Percentiles rank a stretch among this genome's conserved stretches.
These are phyloP conservation scores for Carpinus fangiana DNA, from an alignment of 306 rosid genomes.

Conservation along the genomic window DNA sequence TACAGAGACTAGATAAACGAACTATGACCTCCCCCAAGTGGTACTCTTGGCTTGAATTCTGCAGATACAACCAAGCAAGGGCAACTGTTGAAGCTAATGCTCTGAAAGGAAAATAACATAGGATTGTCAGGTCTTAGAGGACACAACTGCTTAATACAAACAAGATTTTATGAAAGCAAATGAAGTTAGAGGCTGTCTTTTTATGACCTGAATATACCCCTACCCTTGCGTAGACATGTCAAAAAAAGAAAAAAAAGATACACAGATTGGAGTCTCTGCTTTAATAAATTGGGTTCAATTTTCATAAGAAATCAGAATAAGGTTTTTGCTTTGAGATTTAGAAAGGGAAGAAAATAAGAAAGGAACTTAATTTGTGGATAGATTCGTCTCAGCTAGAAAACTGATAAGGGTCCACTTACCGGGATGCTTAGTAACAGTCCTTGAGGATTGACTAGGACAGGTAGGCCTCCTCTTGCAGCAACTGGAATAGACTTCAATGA, in stretches of 20 bases:
- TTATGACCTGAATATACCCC: not conserved
- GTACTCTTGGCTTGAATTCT: conserved; percentile 76
- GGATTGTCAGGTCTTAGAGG: conserved; percentile 21
- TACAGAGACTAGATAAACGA: conserved; percentile 47
- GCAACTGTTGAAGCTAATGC: conserved; percentile 64
- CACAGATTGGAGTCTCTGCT: not conserved
- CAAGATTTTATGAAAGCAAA: not conserved
- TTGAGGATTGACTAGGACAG: conserved; percentile 65
- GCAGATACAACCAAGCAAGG: conserved; percentile 57
- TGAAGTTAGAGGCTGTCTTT: not conserved
- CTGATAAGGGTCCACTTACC: conserved; percentile 42
- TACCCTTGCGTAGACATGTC: no score
- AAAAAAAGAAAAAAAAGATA: no score
- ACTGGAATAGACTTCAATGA: conserved; percentile 66
- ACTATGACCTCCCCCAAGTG: conserved; percentile 82
- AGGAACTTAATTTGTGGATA: not conserved
- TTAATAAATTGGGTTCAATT: not conserved
- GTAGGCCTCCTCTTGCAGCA: conserved; percentile 87
- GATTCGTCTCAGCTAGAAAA: not conserved
- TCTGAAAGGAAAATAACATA: conserved; percentile 46
- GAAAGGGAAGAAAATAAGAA: not conserved
- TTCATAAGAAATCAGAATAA: not conserved
- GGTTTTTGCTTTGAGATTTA: not conserved
- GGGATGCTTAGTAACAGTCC: conserved; percentile 76
- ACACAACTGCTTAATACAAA: conserved; percentile 13